Evolutionary conservation across 2,329 filamentous ascomycete species (phyloP).

Genomic region (Pezicula radicicola): DNA sequence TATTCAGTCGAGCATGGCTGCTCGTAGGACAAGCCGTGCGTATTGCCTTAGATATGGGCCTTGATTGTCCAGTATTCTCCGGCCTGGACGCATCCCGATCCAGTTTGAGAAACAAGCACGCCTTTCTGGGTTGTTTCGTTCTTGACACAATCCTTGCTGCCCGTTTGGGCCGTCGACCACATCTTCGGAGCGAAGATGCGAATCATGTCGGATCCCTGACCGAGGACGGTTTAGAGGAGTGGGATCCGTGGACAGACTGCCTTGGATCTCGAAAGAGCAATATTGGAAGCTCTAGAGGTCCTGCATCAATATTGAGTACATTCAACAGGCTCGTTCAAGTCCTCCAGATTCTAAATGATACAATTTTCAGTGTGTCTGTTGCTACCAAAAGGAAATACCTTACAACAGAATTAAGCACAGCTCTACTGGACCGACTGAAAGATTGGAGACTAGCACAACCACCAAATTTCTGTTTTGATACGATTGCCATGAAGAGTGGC

Average conservation of each 20-base stretch:
- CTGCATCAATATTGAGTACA: conserved; percentile 29
- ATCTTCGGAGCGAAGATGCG: conserved; percentile 46
- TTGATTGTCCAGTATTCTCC: conserved; percentile 28
- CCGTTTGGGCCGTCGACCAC: conserved; percentile 45
- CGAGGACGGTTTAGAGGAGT: conserved; percentile 70
- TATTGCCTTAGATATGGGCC: conserved; percentile 41
- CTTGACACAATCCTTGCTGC: conserved; percentile 57
- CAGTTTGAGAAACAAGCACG: conserved; percentile 33
- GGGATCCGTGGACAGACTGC: conserved; percentile 66
- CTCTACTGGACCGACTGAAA: conserved; percentile 21
- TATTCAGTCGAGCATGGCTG: conserved; percentile 59
- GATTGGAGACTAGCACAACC: conserved; percentile 22
- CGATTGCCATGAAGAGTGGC: conserved; percentile 12
- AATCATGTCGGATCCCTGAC: conserved; percentile 45
- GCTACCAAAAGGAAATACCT: conserved; percentile 11
- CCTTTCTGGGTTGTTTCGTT: conserved; percentile 57
- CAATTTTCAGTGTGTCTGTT: conserved; percentile 14
- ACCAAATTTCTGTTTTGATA: conserved; percentile 19
- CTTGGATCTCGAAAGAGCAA: conserved; percentile 31
- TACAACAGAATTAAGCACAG: conserved; percentile 11
- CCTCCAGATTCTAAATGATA: conserved; percentile 25
- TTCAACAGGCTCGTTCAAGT: conserved; percentile 30
- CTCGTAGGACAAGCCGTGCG: conserved; percentile 63
- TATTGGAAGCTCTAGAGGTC: conserved; percentile 20
- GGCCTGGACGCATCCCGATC: conserved; percentile 17